Evolutionary conservation across 2,329 filamentous ascomycete species (phyloP).

Genomic region (Cordyceps javanica): DNA sequence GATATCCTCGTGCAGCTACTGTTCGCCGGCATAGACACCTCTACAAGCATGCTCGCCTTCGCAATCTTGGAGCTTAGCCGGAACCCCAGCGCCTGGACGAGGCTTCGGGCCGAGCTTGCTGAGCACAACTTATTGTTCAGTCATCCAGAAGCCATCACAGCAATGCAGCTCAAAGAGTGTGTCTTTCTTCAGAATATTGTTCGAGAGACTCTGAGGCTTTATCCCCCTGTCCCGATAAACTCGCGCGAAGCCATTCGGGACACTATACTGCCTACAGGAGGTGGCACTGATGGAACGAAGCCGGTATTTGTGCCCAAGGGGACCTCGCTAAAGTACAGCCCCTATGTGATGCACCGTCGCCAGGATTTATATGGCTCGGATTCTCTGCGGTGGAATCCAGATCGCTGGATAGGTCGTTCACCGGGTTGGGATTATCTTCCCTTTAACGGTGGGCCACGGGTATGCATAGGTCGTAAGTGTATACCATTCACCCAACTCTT

Average conservation of each 20-base stretch:
- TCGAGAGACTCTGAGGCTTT: background rate
- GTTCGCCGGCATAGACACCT: conserved; percentile 5
- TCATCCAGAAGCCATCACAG: background rate
- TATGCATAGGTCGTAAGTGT: conserved; percentile 14
- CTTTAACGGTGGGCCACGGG: conserved; percentile 33
- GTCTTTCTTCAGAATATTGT: background rate
- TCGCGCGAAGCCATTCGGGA: background rate
- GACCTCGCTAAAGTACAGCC: background rate
- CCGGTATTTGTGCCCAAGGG: background rate
- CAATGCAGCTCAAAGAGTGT: background rate
- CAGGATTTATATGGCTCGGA: conserved; percentile 23
- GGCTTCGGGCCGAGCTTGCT: background rate
- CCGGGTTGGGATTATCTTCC: conserved; percentile 30
- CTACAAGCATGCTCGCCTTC: conserved; percentile 3
- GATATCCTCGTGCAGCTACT: conserved; percentile 4
- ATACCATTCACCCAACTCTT: background rate
- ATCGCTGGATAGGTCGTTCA: conserved; percentile 25
- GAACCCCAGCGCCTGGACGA: background rate
- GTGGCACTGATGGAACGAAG: background rate
- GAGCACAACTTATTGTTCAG: background rate
- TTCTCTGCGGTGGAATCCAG: conserved; percentile 22
- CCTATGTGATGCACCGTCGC: conserved; percentile 23
- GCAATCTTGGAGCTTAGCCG: background rate
- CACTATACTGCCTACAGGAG: background rate
- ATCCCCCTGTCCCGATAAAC: conserved; percentile 2